Evolutionary conservation across 495 filamentous ascomycete species (phyloP).

Genomic region (Jackrogersella multiformis): DNA sequence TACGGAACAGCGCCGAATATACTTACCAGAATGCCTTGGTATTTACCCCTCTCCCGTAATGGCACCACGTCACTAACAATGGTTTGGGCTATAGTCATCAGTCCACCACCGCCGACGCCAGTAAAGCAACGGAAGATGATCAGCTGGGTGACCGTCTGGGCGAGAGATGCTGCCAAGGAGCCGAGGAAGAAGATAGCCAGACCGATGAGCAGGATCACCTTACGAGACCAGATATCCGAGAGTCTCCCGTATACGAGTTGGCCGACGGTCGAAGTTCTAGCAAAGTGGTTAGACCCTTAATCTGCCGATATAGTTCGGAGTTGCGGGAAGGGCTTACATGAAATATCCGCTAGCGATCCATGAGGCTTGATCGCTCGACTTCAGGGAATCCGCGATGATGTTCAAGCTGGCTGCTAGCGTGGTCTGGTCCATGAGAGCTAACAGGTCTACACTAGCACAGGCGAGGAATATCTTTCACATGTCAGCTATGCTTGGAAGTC

Average conservation of each 20-base stretch:
- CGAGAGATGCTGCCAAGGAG: constrained; percentile 61
- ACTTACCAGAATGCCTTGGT: constrained; percentile 64
- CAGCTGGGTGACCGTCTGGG: constrained; percentile 61
- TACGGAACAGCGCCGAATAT: neutral
- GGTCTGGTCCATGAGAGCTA: constrained; percentile 66
- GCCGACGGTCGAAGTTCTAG: constrained; percentile 63
- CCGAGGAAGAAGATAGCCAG: constrained; percentile 65
- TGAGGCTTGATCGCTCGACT: constrained; percentile 58
- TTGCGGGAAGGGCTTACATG: constrained; percentile 49
- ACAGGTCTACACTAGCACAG: constrained; percentile 63
- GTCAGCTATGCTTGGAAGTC: neutral
- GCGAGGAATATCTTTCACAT: constrained; percentile 61
- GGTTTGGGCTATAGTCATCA: constrained; percentile 63
- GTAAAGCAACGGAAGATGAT: constrained; percentile 65
- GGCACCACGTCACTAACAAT: constrained; percentile 67
- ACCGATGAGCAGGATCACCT: constrained; percentile 60
- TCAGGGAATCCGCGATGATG: constrained; percentile 59
- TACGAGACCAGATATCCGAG: constrained; percentile 68
- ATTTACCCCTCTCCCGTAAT: constrained; percentile 65
- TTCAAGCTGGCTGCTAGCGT: constrained; percentile 62
- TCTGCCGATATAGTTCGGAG: neutral
- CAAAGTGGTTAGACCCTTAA: neutral
- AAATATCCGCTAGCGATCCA: constrained; percentile 67
- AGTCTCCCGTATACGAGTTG: constrained; percentile 65
- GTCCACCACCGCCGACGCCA: constrained; percentile 65